Base-by-base conservation (phyloP, 306 rosid genomes). In the Dalbergia cochinchinensis region DNA sequence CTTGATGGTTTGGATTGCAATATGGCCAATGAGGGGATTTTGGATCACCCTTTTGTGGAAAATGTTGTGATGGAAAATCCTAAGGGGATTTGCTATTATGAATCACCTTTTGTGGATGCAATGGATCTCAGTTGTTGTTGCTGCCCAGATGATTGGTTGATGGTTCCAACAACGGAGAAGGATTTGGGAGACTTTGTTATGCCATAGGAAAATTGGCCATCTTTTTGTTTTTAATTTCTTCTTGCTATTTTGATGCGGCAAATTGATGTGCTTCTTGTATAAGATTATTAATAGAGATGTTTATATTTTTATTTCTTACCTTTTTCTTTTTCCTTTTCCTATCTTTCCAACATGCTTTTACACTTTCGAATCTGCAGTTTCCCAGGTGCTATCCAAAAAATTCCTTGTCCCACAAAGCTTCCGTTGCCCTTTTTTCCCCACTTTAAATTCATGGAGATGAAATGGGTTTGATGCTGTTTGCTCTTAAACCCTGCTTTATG, bases 111-210 rank as follows among this genome's bases (percentile, higher is more conserved):
- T 77, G 55, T 71, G 50, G 85, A 76, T 65, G 57, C 53, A 50
- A 53, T 41, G 19, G 84, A 80, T 50, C 71, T 73, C 48, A 81
- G 73, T 76, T 65, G 65, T 76, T 65, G 65, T 64, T 63, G 37
- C 78, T 79, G 69, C 18, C 63, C 81, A 48, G 90, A 87, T 71
- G 86, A 84, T 55, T 84, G 90, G 90, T 81, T 87, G 85, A 75
- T 82, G 69, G 55, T 82, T 72, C 83, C 83, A 34, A 63, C 62
- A 1, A 16, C 79, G 19, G 81, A 79, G 73, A 82, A 59, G 31
- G 68, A 59, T 14, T 41, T 19, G 54, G 78, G 12, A 14, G 68
- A 72, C 34, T 18, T 37, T 8, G 34, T 35, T 35, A 6, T 34
- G 77, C 65, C 77, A 54, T 72, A 72, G 35, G 47, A 33, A 54